Base-by-base conservation (phyloP, 2,329 filamentous ascomycete species). In the Verticillium zaregamsianum region DNA sequence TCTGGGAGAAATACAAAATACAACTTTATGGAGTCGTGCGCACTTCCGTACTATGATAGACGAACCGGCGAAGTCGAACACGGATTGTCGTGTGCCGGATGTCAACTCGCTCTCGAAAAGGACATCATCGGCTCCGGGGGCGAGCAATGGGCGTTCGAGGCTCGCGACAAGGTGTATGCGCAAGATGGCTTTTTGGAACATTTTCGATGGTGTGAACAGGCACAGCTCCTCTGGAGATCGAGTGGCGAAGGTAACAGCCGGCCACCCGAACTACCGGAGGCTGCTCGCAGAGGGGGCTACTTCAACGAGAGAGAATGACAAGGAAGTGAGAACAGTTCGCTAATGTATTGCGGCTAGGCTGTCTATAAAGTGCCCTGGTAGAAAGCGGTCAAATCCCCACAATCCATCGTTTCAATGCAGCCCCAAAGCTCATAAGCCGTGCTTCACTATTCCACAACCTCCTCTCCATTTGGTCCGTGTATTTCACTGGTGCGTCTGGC, bases 161-260 rank as follows among this genome's bases (percentile, higher is more conserved):
- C 61, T 65, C 65, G 65, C 56, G 65, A 72, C 56, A 69, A 63
- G 64, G 65, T 72, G 31, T 75, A 72, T 68, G 59, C 71, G 52
- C 68, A 63, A 65, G 65, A 68, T 60, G 68, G 63, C 25, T 74
- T 74, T 66, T 59, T 75, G 60, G 62, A 69, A 57, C 71, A 76
- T 65, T 75, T 75, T 66, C 65, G 65, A 64, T 72, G 68, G 69
- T 76, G 72, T 68, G 66, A 71, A 66, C 68, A 71, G 64, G 72
- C 71, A 63, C 71, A 74, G 63, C 54, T 67, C 33, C 62, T 74
- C 54, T 74, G 72, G 73, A 63, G 23, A 60, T 66, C 61, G n/a
- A 57, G 35, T 56, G 54, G 35, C 23, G n/a, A 45, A 33, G 59
- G 59, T 33, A 45, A 57, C 12, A 25, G 33, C 3, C 9, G 11